Evolutionary conservation across 2,329 filamentous ascomycete species (phyloP).

Genomic region (Fusarium citri): DNA sequence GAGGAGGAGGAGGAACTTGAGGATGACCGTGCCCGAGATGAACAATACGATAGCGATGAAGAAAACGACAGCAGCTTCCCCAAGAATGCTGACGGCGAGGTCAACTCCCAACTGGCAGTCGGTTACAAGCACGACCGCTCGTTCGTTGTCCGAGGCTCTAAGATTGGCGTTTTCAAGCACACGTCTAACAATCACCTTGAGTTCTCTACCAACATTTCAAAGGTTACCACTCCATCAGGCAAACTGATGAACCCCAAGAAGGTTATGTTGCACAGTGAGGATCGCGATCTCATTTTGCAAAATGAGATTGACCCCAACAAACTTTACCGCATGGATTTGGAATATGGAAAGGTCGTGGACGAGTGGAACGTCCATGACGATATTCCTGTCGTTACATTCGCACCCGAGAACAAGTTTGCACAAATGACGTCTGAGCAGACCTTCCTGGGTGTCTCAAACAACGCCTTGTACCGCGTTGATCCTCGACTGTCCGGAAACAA

Average conservation of each 20-base stretch:
- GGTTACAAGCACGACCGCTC: slow-evolving; percentile 97
- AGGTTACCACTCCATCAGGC: slow-evolving; percentile 88
- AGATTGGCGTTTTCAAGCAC: slow-evolving; percentile 99
- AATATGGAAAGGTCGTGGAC: slow-evolving; percentile 97
- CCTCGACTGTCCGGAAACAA: slow-evolving; percentile 91
- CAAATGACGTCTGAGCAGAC: slow-evolving; percentile 97
- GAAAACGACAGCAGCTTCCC: slow-evolving; percentile 81
- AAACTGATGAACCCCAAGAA: slow-evolving; percentile 94
- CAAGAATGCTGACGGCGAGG: slow-evolving; percentile 78
- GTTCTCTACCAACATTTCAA: slow-evolving; percentile 97
- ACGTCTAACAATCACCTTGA: slow-evolving; percentile 91
- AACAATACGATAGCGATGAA: slow-evolving; percentile 76
- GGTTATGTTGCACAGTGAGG: slow-evolving; percentile 94
- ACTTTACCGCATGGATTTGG: slow-evolving; percentile 96
- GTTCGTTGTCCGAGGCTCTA: slow-evolving; percentile 95
- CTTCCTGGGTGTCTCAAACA: slow-evolving; percentile 91
- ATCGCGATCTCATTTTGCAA: slow-evolving; percentile 89
- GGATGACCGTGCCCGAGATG: slow-evolving; percentile 74
- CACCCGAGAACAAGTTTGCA: slow-evolving; percentile 96
- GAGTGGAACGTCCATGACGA: slow-evolving; percentile 99
- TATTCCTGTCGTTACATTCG: slow-evolving; percentile 91
- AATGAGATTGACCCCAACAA: slow-evolving; percentile 87
- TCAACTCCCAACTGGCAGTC: slow-evolving; percentile 94
- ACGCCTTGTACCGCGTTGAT: slow-evolving; percentile 93
- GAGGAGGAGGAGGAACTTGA: slow-evolving; percentile 68